Evolutionary conservation across 345 rosid species (phyloP).

Genomic region (Eucalyptus erythrocorys): DNA sequence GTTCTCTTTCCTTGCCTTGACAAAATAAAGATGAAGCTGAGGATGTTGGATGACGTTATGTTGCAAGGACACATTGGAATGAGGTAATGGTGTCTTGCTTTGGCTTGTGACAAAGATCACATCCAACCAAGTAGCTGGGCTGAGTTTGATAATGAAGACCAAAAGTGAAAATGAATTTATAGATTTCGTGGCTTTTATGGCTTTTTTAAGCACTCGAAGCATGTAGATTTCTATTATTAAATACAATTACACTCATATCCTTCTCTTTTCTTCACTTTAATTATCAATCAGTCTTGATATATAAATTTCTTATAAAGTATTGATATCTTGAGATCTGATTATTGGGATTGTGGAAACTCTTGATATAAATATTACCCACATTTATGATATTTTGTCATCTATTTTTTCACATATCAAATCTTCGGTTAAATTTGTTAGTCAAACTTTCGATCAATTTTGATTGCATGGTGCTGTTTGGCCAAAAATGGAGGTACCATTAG

Average conservation of each 20-base stretch:
- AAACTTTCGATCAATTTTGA: background rate
- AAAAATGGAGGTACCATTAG: background rate
- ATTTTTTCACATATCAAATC: background rate
- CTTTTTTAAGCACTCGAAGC: background rate
- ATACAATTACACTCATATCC: background rate
- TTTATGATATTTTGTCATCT: background rate
- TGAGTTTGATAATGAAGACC: background rate
- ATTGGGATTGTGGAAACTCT: background rate
- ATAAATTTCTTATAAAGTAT: background rate
- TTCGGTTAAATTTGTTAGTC: background rate
- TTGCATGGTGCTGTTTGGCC: background rate
- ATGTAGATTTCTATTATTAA: background rate
- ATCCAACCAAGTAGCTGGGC: background rate
- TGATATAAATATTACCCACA: background rate
- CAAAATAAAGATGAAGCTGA: background rate
- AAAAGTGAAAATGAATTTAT: background rate
- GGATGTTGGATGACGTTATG: background rate
- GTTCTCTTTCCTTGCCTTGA: background rate
- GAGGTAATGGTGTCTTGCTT: background rate
- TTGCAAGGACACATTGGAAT: background rate
- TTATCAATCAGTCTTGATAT: background rate
- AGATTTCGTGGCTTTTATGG: background rate
- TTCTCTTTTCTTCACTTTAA: background rate
- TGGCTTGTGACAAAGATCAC: background rate
- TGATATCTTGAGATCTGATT: background rate